Percentiles rank a stretch among this genome's conserved stretches.
These are phyloP conservation scores for Sinapis alba DNA, from an alignment of 441 rosid genomes.

Conservation along the genomic window DNA sequence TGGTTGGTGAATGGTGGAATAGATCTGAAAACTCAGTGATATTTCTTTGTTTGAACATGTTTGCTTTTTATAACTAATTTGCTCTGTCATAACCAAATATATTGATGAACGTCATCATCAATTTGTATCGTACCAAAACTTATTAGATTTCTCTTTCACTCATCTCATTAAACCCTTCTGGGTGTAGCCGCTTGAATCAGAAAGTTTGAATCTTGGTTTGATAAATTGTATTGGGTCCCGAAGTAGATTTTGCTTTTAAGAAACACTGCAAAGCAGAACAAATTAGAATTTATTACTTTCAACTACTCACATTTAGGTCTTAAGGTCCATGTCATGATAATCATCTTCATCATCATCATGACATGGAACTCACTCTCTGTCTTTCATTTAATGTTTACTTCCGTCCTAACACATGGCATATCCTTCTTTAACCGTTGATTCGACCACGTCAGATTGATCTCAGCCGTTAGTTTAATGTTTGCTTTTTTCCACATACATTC, in stretches of 20 bases:
- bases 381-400: conserved; percentile 30
- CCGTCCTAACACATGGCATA: conserved; percentile 33
- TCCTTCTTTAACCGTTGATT: conserved; percentile 22
- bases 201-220: conserved; percentile 31
- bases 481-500: conserved; percentile 1
- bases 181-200: conserved; percentile 31
- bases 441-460: background rate
- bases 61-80: conserved; percentile 14
- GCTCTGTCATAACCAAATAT: conserved; percentile 22
- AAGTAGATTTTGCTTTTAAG: conserved; percentile 24
- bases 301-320: conserved; percentile 29
- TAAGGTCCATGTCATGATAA: conserved; percentile 23
- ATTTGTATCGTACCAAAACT: conserved; percentile 10
- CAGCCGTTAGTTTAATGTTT: conserved; percentile 22
- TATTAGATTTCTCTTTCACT: conserved; percentile 18
- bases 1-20: conserved; percentile 40
- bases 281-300: conserved; percentile 29
- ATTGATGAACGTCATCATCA: conserved; percentile 19
- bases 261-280: conserved; percentile 24
- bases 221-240: conserved; percentile 5
- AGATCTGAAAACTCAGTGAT: conserved; percentile 20
- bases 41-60: conserved; percentile 23
- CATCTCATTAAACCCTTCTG: conserved; percentile 7
- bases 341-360: conserved; percentile 22
- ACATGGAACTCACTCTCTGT: conserved; percentile 24